Percentiles rank a stretch among this genome's conserved stretches.
Conservation (phyloP, 2,329 filamentous ascomycete genomes). For the Cladophialophora bantiana region DNA sequence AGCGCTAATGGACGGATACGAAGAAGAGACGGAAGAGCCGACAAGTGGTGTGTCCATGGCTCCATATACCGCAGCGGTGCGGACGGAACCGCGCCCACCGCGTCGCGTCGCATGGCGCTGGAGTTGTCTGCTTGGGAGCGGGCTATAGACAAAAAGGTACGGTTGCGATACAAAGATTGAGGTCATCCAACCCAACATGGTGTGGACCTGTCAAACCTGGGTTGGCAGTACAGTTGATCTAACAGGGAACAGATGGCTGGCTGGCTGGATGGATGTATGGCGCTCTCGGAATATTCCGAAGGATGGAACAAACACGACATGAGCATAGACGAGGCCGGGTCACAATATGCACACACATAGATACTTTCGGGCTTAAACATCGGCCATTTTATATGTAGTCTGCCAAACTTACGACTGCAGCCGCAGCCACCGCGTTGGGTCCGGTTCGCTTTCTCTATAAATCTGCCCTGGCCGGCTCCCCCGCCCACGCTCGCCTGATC, state of each 20-base stretch:
- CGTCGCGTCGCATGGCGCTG: neutral
- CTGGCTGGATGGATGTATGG: no score
- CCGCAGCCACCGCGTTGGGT: neutral
- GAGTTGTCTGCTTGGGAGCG: neutral
- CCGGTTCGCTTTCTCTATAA: constrained; percentile 18
- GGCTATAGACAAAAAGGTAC: constrained; percentile 1
- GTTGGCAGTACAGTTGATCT: neutral
- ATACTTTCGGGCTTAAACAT: neutral
- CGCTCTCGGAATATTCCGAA: neutral
- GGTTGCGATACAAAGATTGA: neutral
- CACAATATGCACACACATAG: neutral
- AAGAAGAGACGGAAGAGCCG: neutral
- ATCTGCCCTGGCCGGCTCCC: constrained; percentile 50
- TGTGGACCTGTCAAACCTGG: neutral
- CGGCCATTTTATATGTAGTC: neutral
- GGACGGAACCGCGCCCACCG: no score
- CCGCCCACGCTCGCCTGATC: constrained; percentile 67
- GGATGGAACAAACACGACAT: neutral
- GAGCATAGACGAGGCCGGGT: neutral
- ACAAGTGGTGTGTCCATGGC: neutral
- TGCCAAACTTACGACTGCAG: neutral
- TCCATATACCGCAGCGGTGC: neutral
- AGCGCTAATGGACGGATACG: no score
- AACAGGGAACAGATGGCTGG: neutral
- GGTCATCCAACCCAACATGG: no score